Conservation (phyloP, 139 green algal genomes). For the Coccomyxa sp. region DNA sequence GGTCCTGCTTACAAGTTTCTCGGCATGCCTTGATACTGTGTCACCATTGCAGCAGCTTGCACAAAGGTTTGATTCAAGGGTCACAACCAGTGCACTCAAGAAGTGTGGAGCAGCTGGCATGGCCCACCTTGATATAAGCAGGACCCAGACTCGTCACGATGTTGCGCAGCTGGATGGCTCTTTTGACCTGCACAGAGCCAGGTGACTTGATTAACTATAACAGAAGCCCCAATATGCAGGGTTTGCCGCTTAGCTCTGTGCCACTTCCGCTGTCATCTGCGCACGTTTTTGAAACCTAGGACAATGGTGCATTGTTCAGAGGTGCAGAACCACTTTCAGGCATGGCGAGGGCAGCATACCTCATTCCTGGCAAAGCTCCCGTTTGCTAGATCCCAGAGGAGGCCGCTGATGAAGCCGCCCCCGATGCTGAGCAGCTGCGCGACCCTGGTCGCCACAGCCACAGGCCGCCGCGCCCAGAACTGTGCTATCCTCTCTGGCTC, state of each 20-base stretch:
- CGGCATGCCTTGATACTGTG: too few species aligned
- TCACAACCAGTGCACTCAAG: too few species aligned
- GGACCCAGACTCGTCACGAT: slow-evolving; percentile 89
- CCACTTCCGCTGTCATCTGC: not conserved
- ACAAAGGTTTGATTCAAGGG: too few species aligned
- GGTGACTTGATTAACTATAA: not conserved
- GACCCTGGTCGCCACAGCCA: slow-evolving; percentile 77
- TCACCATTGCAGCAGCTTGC: too few species aligned
- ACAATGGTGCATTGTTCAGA: too few species aligned
- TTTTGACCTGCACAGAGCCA: slow-evolving; percentile 51
- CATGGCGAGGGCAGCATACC: too few species aligned
- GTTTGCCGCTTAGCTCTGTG: not conserved
- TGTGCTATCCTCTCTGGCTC: slow-evolving; percentile 77
- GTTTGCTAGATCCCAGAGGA: not conserved
- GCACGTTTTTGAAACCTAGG: not conserved
- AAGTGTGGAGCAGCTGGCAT: too few species aligned
- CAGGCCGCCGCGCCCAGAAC: slow-evolving; percentile 83
- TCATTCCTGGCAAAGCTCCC: slow-evolving; percentile 22
- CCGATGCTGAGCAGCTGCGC: slow-evolving; percentile 73
- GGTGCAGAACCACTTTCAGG: too few species aligned
- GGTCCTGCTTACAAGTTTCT: too few species aligned
- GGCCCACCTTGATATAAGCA: slow-evolving; percentile 99
- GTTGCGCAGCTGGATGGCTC: slow-evolving; percentile 88
- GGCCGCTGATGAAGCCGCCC: not conserved
- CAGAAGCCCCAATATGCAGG: slow-evolving; percentile 9